Evolutionary conservation across 345 rosid species (phyloP).

Genomic region (Reutealis trisperma): DNA sequence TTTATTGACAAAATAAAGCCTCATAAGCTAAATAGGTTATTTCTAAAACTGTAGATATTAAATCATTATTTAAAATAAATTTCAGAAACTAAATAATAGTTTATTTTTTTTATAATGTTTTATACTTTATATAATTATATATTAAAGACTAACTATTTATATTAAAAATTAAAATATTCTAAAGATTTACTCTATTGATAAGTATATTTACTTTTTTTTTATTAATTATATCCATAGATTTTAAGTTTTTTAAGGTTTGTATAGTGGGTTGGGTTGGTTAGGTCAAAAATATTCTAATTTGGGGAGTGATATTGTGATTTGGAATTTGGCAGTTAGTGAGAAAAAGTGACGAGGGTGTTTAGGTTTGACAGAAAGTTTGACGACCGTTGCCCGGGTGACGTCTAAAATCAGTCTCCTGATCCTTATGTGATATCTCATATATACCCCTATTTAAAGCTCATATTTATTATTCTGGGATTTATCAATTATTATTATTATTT

Average conservation of each 20-base stretch:
- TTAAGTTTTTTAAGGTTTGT: neutral
- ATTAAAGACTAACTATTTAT: too few species aligned
- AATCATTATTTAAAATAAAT: too few species aligned
- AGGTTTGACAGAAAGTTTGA: conserved; percentile 46
- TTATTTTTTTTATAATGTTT: too few species aligned
- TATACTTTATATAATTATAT: too few species aligned
- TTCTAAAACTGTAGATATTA: too few species aligned
- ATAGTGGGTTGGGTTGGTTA: neutral
- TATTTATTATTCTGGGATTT: neutral
- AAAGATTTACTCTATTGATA: too few species aligned
- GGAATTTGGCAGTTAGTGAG: neutral
- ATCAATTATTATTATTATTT: neutral
- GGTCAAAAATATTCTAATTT: neutral
- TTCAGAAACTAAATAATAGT: too few species aligned
- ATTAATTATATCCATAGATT: too few species aligned
- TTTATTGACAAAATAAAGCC: too few species aligned
- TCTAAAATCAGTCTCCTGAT: neutral
- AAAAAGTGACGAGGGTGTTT: neutral
- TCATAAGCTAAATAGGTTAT: too few species aligned
- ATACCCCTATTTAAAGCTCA: neutral
- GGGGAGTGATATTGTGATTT: neutral
- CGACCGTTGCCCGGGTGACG: conserved; percentile 22
- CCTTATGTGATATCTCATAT: neutral
- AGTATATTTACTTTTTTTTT: too few species aligned
- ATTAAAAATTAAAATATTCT: too few species aligned